phyloP scores from a whole-genome alignment of 768 basidiomycete species.

The Clitopilus hobsonii region DNA sequence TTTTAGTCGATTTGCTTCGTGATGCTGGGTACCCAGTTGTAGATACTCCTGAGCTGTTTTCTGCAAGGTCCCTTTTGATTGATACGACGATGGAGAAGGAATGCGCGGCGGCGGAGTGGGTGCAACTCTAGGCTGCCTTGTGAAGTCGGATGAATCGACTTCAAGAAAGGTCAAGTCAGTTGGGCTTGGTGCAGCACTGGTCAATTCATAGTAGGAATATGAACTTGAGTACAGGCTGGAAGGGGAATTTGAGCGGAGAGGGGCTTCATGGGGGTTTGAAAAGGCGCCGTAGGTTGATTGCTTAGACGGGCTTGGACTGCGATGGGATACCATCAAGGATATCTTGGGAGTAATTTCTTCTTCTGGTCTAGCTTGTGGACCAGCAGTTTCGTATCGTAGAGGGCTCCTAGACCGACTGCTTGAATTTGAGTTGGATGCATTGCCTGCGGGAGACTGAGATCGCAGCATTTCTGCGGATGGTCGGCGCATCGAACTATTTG shows the following conservation, averaged over 20 bases:
- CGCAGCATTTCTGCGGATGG: neutral
- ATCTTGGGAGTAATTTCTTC: neutral
- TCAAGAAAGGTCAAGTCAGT: conserved; percentile 22
- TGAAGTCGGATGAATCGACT: conserved; percentile 11
- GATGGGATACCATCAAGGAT: conserved; percentile 2
- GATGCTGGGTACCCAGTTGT: conserved; percentile 72
- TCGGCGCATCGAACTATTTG: neutral
- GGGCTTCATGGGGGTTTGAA: conserved; percentile 29
- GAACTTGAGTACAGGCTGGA: conserved; percentile 50
- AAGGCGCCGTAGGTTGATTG: conserved; percentile 9
- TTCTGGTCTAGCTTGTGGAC: conserved; percentile 2
- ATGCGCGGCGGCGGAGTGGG: conserved; percentile 7
- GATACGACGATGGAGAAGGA: conserved; percentile 8
- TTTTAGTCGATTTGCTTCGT: conserved; percentile 65
- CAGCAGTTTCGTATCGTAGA: neutral
- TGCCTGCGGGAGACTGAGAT: neutral
- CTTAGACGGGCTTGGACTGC: conserved; percentile 3
- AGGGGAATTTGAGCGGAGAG: conserved; percentile 30
- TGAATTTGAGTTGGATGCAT: conserved; percentile 4
- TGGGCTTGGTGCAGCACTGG: conserved; percentile 40
- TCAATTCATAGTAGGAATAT: conserved; percentile 61
- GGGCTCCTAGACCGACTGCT: conserved; percentile 5
- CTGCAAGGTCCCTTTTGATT: too few relatives aligned
- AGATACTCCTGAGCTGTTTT: conserved; percentile 62
- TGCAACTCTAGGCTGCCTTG: conserved; percentile 6